phyloP scores from a whole-genome alignment of 2,329 filamentous ascomycete genomes.

The Clonostachys rosea region DNA sequence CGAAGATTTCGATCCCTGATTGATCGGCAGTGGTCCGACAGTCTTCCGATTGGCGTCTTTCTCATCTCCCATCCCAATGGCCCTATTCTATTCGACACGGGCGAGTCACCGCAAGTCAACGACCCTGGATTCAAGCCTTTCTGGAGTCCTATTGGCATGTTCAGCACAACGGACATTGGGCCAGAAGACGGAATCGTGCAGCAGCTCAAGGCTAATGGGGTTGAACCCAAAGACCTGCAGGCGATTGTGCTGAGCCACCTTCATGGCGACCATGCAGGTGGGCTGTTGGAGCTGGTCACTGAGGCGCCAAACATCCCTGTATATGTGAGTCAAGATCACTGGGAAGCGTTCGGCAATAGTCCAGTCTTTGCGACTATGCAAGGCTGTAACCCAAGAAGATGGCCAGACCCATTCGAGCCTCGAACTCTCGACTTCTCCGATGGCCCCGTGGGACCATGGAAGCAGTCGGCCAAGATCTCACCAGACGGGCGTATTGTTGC shows the following conservation, averaged over 20 bases:
- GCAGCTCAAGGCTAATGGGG: constrained; percentile 7
- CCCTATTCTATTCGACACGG: constrained; percentile 13
- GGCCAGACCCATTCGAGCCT: constrained; percentile 20
- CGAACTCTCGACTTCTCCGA: constrained; percentile 15
- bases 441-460: constrained; percentile 18
- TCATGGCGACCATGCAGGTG: constrained; percentile 19
- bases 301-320: constrained; percentile 16
- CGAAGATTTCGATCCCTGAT: constrained; percentile 11
- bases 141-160: constrained; percentile 6
- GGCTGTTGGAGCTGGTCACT: constrained; percentile 13
- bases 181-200: constrained; percentile 10
- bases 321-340: constrained; percentile 13
- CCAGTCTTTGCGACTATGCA: constrained; percentile 16
- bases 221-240: constrained; percentile 12
- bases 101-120: constrained; percentile 10
- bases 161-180: constrained; percentile 4
- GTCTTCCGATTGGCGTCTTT: constrained; percentile 11
- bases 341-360: constrained; percentile 17
- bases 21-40: constrained; percentile 8
- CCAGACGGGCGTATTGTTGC: constrained; percentile 18
- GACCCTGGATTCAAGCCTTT: constrained; percentile 11
- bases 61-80: constrained; percentile 11
- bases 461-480: constrained; percentile 17
- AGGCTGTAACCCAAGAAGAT: constrained; percentile 19
- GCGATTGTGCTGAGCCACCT: constrained; percentile 18